Percentiles rank a stretch among this genome's conserved stretches.
Conservation (phyloP, 805 yeast genomes). For the Cyberlindnera japonica region DNA sequence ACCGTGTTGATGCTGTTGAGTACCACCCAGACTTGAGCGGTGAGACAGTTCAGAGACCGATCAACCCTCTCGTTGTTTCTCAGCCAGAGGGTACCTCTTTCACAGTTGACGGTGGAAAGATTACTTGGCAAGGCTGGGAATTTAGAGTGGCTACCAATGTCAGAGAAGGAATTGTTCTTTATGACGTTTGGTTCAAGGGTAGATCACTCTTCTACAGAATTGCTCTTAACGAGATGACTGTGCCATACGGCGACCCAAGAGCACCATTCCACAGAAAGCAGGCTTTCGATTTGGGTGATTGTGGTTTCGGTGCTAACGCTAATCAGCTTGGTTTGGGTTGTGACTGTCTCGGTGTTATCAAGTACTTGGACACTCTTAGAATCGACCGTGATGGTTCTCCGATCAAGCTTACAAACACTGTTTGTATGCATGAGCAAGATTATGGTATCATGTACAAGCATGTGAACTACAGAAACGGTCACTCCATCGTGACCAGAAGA, state of each 20-base stretch:
- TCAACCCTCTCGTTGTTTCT: conserved; percentile 63
- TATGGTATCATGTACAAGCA: conserved; percentile 76
- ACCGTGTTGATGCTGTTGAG: conserved; percentile 57
- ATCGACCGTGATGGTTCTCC: conserved; percentile 60
- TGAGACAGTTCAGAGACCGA: conserved; percentile 44
- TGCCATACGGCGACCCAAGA: conserved; percentile 84
- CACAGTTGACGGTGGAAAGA: conserved; percentile 52
- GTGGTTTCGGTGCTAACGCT: conserved; percentile 75
- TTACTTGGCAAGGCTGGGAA: conserved; percentile 83
- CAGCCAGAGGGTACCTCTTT: conserved; percentile 85
- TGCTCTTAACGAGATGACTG: conserved; percentile 79
- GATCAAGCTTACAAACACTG: conserved; percentile 58
- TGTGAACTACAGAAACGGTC: conserved; percentile 69
- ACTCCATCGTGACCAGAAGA: conserved; percentile 66
- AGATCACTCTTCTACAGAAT: conserved; percentile 72
- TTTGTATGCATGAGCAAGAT: conserved; percentile 80
- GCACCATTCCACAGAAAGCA: conserved; percentile 82
- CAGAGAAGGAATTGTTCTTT: conserved; percentile 77
- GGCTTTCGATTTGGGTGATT: conserved; percentile 83
- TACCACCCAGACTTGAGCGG: conserved; percentile 71
- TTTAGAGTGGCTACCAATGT: conserved; percentile 65
- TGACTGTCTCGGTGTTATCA: conserved; percentile 78
- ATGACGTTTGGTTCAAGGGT: conserved; percentile 71
- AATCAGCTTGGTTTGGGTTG: conserved; percentile 70
- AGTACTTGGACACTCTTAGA: conserved; percentile 63